Evolutionary conservation across 768 basidiomycete species (phyloP), one percentile per base, ranked within the genome.

Genomic region (Mycena polygramma): DNA sequence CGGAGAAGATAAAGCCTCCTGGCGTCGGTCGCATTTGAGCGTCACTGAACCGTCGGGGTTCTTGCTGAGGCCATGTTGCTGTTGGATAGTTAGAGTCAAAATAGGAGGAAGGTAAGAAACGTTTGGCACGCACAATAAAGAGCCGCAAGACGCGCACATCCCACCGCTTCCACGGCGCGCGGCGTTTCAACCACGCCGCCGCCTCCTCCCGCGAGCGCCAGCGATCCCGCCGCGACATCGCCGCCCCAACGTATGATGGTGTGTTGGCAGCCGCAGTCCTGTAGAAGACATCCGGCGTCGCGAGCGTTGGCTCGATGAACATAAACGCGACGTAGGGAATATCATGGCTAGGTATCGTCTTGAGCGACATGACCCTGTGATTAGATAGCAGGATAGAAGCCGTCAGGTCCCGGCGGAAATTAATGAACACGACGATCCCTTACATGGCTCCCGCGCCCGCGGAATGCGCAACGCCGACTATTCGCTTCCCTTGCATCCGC

Each of bases 1-100:
- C 1, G 81, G 82, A 70, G 84, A 89, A 26, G 84, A 83, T 0
- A 81, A 70, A 0, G 87, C 84, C 76, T 88, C 88, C 60, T 86
- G 84, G 24, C 78, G 75, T 39, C 78, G 78, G 64, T 84, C 77
- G 69, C 86, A 87, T 74, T 87, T 88, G 2, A 87, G 79, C 11
- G 71, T 73, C 2, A 85, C 83, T 1, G 63, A 70, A 24, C 69
- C 69, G 36, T 63, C 66, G 15, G 46, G 35, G 4, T 68, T 69
- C 49, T 70, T 63, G 15, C 45, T 49, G 20, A 77, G 70, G 1
- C 75, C 76, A 51, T 74, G 54, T 11, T 75, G 62, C 76, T 77
- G 60, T 11, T 26, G 11, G 30, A 49, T n/a, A 35, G 8, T 26
- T 13, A 26, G n/a, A 46, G 41, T 19, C 30, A 39, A 24, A 35